Base-by-base conservation (phyloP, 1,284 basidiomycete species). In the Spongispora temasekensis region DNA sequence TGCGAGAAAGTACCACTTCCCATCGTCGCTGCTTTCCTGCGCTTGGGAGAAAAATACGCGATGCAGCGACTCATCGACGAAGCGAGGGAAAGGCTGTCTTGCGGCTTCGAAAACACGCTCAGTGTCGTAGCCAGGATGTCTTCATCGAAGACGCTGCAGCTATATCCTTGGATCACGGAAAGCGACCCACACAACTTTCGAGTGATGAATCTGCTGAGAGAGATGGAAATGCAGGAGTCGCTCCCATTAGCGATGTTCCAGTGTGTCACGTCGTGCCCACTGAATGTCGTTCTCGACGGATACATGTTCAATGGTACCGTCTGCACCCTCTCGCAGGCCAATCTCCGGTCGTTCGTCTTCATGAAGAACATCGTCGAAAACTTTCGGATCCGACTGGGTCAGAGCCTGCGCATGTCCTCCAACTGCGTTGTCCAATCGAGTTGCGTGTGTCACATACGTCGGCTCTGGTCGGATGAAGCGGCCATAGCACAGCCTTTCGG, bases 11-110 rank as follows among this genome's bases (percentile, higher is more conserved):
- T 34, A 13, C 58, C 65, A 0, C 4, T 68, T 37, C 32, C 53
- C 9, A 6, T 57, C 28, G 44, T 58, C 2, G n/a, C 55, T 0
- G 60, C 59, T 4, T 71, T 70, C 46, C 37, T 70, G 30, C 64
- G 34, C 21, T 5, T 70, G 31, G 68, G 68, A 1, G 57, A 71
- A 42, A 71, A 71, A 44, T 71, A 71, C 9, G 35, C 15, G 51
- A 68, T 71, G 1, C 53, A 12, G 9, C 21, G 15, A 5, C 53
- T 69, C 48, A 27, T 59, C 19, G 25, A 57, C 4, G 61, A 67
- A 21, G 70, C 59, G 2, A 62, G 60, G 37, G 59, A 32, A n/a
- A 46, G 44, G 30, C 6, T 71, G 37, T 21, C 25, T 15, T 60
- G 54, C 23, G 5, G 40, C 19, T 57, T 50, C 15, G 56, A 64